Base-by-base conservation (phyloP, 805 yeast species). In the Wickerhamomyces chambardii region DNA sequence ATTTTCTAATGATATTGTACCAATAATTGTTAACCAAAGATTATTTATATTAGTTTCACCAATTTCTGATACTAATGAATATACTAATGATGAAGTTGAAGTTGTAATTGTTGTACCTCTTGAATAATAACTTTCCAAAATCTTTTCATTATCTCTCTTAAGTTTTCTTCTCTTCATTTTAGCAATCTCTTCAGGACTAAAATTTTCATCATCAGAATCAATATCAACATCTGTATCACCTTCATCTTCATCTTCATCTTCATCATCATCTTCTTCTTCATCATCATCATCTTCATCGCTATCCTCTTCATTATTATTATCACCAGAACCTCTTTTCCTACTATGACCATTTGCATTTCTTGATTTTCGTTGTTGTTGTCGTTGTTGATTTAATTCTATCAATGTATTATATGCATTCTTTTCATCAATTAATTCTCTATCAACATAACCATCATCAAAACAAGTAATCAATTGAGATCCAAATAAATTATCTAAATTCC, bases 401-500 rank as follows among this genome's bases (percentile, higher is more conserved):
- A 81, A 54, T 16, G 63, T 60, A 17, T 61, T 56, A 48, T 84
- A 89, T 14, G 95, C 89, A 5, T 59, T 58, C 42, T 67, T 70
- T 48, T 82, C 87, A 5, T 61, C 55, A 12, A 41, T 41, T 35
- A 89, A 55, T 34, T 73, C 76, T 26, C 68, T 72, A 24, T 79
- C 84, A 2, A 83, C 67, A 32, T 65, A 64, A 0, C 95, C 96
- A 53, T 90, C 97, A 51, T 89, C 97, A 40, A 89, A 72, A 56
- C 97, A 89, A 6, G 68, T 68, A 5, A 92, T 74, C 42, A 75
- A 68, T 9, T 75, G 75, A 6, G 90, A 78, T 1, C 95, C 96
- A 65, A 84, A 89, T 32, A 92, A 50, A 52, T 92, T 92, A 54
- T 89, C 95, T 43, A 92, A 63, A 58, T 89, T 89, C 97, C 98